Conservation (phyloP, 139 green algal genomes). For the Pedinophyceae sp. region DNA sequence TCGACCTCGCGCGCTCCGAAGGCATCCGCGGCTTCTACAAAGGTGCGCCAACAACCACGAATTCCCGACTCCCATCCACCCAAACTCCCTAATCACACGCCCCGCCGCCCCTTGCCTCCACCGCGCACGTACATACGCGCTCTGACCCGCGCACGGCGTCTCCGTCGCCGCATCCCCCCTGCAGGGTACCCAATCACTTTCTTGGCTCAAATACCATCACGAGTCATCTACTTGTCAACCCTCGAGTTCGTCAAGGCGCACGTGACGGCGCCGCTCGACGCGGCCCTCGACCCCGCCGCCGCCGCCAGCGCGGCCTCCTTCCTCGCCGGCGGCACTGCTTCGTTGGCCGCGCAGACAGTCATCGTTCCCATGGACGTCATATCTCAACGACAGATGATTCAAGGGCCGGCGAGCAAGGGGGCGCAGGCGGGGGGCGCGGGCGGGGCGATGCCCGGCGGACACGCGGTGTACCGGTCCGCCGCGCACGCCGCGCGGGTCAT, state of each 20-base stretch:
- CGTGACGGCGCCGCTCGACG: constrained; percentile 8
- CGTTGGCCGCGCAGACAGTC: constrained; percentile 55
- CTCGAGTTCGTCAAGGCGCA: constrained; percentile 48
- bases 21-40: not conserved
- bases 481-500: constrained; percentile 55
- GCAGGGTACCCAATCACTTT: too few species aligned
- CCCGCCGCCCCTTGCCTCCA: too few species aligned
- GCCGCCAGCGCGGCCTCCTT: constrained; percentile 27
- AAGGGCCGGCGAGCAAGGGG: not conserved
- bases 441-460: not conserved
- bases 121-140: too few species aligned
- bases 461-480: constrained; percentile 19
- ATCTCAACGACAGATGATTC: constrained; percentile 44
- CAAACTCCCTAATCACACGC: too few species aligned
- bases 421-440: too few species aligned
- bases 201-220: too few species aligned
- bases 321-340: constrained; percentile 44
- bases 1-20: too few species aligned
- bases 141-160: too few species aligned
- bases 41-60: too few species aligned
- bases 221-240: constrained; percentile 45
- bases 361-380: constrained; percentile 84
- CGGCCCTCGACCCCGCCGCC: constrained; percentile 3
- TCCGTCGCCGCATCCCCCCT: too few species aligned
- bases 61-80: too few species aligned